These are phyloP conservation scores for Musa balbisiana DNA, from an alignment of 202 grass and related monocot species.

Conservation along the genomic window DNA sequence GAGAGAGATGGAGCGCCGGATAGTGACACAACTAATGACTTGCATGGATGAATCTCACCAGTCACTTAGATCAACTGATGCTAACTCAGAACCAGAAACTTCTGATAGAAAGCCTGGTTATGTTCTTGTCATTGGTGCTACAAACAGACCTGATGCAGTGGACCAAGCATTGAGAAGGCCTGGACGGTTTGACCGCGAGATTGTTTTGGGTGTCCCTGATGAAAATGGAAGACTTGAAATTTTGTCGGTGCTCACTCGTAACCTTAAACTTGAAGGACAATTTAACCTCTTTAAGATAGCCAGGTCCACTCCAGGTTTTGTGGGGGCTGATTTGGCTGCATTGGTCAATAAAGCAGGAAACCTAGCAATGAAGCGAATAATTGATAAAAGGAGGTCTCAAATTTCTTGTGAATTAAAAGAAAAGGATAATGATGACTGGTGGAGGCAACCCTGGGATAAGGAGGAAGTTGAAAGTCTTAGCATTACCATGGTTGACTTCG, in stretches of 20 bases:
- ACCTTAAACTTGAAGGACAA: conserved; percentile 54
- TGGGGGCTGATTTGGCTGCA: conserved; percentile 79
- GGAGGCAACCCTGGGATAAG: conserved; percentile 61
- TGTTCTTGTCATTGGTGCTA: conserved; percentile 93
- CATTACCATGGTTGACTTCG: conserved; percentile 73
- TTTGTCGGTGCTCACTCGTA: conserved; percentile 55
- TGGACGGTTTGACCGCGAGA: conserved; percentile 88
- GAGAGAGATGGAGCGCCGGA: conserved; percentile 71
- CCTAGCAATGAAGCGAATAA: conserved; percentile 87
- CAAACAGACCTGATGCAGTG: conserved; percentile 87
- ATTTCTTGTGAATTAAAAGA: conserved; percentile 16
- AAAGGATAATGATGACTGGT: conserved; percentile 54
- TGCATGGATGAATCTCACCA: conserved; percentile 90
- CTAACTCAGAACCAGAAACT: conserved; percentile 33
- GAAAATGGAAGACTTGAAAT: conserved; percentile 73
- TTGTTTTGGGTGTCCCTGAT: conserved; percentile 78
- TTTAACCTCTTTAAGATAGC: conserved; percentile 88
- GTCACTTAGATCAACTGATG: conserved; percentile 28
- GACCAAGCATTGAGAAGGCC: conserved; percentile 78
- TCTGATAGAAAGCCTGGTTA: conserved; percentile 65
- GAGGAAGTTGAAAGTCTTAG: conserved; percentile 54
- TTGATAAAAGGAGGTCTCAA: conserved; percentile 48
- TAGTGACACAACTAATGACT: conserved; percentile 87
- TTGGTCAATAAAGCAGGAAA: conserved; percentile 82
- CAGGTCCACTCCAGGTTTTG: conserved; percentile 75